Percentiles rank a stretch among this genome's conserved stretches.
Evolutionary conservation across 2,329 filamentous ascomycete genomes (phyloP).

Genomic region (Aspergillus piperis): DNA sequence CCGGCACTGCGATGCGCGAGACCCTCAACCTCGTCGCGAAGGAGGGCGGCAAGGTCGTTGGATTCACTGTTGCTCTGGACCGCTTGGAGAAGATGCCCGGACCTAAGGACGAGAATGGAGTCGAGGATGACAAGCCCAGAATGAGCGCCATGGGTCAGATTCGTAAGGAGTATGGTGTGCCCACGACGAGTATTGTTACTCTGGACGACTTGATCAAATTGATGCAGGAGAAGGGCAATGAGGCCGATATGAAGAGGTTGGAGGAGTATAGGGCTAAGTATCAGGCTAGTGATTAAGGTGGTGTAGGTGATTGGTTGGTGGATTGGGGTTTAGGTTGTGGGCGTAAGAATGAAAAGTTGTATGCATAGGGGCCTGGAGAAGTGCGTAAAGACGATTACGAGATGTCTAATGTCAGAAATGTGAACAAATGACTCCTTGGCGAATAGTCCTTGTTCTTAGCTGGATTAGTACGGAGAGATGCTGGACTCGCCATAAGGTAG

Average conservation of each 20-base stretch:
- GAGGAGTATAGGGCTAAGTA: slow-evolving; percentile 64
- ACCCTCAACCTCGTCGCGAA: slow-evolving; percentile 84
- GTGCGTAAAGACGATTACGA: background rate
- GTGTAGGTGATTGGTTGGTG: background rate
- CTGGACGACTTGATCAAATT: slow-evolving; percentile 75
- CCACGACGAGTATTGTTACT: slow-evolving; percentile 77
- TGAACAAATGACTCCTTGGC: too few species aligned
- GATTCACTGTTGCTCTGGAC: slow-evolving; percentile 81
- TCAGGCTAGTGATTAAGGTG: slow-evolving; percentile 29
- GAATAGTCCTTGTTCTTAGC: too few species aligned
- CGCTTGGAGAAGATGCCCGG: slow-evolving; percentile 22
- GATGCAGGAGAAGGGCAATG: slow-evolving; percentile 59
- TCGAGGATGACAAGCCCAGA: slow-evolving; percentile 65
- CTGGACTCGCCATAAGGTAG: too few species aligned
- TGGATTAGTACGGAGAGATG: too few species aligned
- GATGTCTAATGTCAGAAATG: too few species aligned
- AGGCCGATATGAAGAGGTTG: slow-evolving; percentile 63
- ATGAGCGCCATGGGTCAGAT: slow-evolving; percentile 81
- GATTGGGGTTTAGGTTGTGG: background rate
- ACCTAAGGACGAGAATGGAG: slow-evolving; percentile 56
- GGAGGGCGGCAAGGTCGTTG: slow-evolving; percentile 81
- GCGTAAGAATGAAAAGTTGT: background rate
- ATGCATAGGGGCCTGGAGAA: background rate
- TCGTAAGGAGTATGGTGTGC: slow-evolving; percentile 74
- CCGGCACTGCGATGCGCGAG: slow-evolving; percentile 90